phyloP scores from a whole-genome alignment of 352 stramenopile genomes.

The Pythium dissimile region DNA sequence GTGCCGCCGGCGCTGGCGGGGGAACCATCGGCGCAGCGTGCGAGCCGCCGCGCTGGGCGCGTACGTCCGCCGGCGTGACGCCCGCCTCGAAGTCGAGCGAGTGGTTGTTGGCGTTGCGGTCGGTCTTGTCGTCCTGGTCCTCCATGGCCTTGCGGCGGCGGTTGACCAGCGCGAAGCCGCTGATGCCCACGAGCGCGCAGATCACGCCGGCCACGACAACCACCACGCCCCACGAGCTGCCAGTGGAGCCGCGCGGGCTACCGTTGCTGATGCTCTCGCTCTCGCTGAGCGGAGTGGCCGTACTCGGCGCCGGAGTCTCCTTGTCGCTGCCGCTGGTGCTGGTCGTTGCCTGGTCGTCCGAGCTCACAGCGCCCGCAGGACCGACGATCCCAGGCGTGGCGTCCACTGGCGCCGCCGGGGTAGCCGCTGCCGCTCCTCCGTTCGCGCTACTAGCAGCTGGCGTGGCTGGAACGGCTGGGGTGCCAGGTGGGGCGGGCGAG shows the following conservation, averaged over 20 bases:
- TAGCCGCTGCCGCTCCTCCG: background rate
- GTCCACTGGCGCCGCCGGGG: background rate
- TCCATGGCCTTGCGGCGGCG: constrained; percentile 11
- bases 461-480: background rate
- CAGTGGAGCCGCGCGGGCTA: background rate
- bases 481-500: background rate
- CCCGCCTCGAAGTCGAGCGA: constrained; percentile 18
- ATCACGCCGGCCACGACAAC: constrained; percentile 16
- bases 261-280: background rate
- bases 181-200: constrained; percentile 15
- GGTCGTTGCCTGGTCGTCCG: background rate
- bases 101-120: constrained; percentile 8
- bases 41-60: background rate
- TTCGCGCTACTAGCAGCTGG: background rate
- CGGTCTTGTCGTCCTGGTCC: constrained; percentile 11
- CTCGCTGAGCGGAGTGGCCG: constrained; percentile 13
- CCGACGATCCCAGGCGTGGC: background rate
- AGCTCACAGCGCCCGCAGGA: background rate
- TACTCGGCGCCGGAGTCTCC: background rate
- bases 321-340: background rate
- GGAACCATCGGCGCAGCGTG: background rate
- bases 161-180: constrained; percentile 13
- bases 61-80: constrained; percentile 10
- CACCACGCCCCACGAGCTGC: constrained; percentile 10
- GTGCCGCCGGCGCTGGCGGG: background rate